Conservation (phyloP, 768 basidiomycete species). For the Panellus pusillus region DNA sequence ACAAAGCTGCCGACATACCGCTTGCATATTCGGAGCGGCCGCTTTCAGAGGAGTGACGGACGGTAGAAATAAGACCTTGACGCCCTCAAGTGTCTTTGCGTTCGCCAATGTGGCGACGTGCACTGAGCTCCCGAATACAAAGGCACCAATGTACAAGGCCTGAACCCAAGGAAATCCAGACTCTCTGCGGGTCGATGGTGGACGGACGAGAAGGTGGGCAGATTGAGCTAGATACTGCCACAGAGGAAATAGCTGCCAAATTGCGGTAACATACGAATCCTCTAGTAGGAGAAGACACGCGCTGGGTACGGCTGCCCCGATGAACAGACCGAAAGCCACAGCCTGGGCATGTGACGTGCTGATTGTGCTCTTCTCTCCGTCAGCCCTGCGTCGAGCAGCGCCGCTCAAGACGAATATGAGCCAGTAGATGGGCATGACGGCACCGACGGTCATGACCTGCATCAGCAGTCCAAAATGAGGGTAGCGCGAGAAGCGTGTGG, state of each 20-base stretch:
- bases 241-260: conserved; percentile 58
- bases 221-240: conserved; percentile 41
- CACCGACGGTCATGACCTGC: conserved; percentile 44
- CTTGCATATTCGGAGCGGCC: conserved; percentile 28
- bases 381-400: conserved; percentile 26
- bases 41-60: conserved; percentile 30
- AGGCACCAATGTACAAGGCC: conserved; percentile 37
- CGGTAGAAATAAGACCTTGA: conserved; percentile 36
- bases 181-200: conserved; percentile 28
- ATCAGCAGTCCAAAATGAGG: conserved; percentile 41
- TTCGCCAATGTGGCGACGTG: conserved; percentile 43
- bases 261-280: conserved; percentile 45
- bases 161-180: conserved; percentile 41
- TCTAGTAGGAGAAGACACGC: conserved; percentile 42
- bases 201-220: conserved; percentile 41
- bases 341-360: conserved; percentile 49
- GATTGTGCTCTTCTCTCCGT: conserved; percentile 11
- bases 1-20: conserved; percentile 23
- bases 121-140: conserved; percentile 42
- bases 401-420: conserved; percentile 44
- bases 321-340: conserved; percentile 46
- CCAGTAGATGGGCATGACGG: conserved; percentile 49
- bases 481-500: conserved; percentile 37
- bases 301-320: conserved; percentile 49
- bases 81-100: conserved; percentile 24